phyloP scores from a whole-genome alignment of 1,284 basidiomycete genomes.

The Athelia sp. region DNA sequence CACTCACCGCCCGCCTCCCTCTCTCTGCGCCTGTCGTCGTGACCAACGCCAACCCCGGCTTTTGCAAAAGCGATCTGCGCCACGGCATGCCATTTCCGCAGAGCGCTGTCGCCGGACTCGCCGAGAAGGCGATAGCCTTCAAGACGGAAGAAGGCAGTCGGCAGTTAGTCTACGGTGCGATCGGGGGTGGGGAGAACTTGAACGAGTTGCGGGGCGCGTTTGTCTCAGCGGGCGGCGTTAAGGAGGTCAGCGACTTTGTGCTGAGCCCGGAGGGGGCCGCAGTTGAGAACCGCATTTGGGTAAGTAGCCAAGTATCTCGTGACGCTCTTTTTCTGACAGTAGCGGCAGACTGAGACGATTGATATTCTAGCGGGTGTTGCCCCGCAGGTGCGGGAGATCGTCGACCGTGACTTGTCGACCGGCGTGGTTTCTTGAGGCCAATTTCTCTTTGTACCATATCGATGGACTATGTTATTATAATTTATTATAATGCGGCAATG shows the following conservation, averaged over 20 bases:
- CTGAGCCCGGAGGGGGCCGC: neutral
- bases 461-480: too few species aligned
- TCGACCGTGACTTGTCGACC: too few species aligned
- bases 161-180: constrained; percentile 3
- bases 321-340: too few species aligned
- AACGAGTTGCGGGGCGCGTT: neutral
- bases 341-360: too few species aligned
- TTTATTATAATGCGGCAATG: too few species aligned
- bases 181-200: constrained; percentile 1
- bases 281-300: neutral
- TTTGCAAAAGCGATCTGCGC: constrained; percentile 38
- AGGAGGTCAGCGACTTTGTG: neutral
- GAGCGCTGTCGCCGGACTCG: neutral
- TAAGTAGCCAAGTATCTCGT: too few species aligned
- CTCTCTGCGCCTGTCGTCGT: constrained; percentile 25
- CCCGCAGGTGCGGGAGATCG: too few species aligned
- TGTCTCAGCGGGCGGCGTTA: neutral
- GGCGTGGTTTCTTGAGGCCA: too few species aligned
- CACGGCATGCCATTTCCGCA: constrained; percentile 12
- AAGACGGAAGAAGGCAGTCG: constrained; percentile 6
- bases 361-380: too few species aligned
- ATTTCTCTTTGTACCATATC: neutral
- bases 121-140: neutral
- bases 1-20: constrained; percentile 29
- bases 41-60: constrained; percentile 37